A percentile compares a stretch with the other conserved stretches of the same genome.
Evolutionary conservation across 352 stramenopile genomes (phyloP).

Genomic region (Pythium aquatile): DNA sequence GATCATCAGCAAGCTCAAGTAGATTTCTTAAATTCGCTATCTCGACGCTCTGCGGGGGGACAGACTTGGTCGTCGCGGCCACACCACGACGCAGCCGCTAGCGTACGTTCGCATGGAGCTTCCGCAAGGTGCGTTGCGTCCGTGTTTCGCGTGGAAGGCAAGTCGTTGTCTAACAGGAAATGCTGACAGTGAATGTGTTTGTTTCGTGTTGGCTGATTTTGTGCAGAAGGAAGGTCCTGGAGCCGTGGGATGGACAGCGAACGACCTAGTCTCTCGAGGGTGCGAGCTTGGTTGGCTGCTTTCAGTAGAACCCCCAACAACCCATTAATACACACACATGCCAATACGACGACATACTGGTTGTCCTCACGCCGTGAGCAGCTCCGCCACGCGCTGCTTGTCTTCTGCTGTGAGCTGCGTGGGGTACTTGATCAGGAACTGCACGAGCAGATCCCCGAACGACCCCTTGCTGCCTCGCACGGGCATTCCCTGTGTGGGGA

Average conservation of each 20-base stretch:
- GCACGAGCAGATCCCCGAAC: constrained; percentile 86
- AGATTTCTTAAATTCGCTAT: constrained; percentile 31
- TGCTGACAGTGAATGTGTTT: neutral
- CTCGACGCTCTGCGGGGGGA: neutral
- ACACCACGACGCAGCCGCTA: neutral
- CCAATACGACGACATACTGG: neutral
- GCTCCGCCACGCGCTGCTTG: constrained; percentile 9
- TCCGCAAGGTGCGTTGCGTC: neutral
- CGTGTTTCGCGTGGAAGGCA: no score
- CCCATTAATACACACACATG: constrained; percentile 4
- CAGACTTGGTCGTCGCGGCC: neutral
- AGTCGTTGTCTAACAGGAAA: neutral
- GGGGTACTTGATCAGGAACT: constrained; percentile 92
- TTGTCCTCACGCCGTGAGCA: constrained; percentile 11
- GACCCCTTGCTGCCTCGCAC: constrained; percentile 51
- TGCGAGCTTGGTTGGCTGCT: constrained; percentile 1
- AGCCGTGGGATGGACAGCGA: neutral
- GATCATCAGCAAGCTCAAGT: constrained; percentile 77
- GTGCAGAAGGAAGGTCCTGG: neutral
- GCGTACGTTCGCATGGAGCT: neutral
- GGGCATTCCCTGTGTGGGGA: constrained; percentile 92
- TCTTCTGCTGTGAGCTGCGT: constrained; percentile 35
- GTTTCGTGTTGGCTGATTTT: neutral
- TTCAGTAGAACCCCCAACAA: constrained; percentile 1
- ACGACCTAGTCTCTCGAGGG: neutral